Conservation (phyloP, 1,139 yeast genomes). For the Nakaseomyces bracarensis region DNA sequence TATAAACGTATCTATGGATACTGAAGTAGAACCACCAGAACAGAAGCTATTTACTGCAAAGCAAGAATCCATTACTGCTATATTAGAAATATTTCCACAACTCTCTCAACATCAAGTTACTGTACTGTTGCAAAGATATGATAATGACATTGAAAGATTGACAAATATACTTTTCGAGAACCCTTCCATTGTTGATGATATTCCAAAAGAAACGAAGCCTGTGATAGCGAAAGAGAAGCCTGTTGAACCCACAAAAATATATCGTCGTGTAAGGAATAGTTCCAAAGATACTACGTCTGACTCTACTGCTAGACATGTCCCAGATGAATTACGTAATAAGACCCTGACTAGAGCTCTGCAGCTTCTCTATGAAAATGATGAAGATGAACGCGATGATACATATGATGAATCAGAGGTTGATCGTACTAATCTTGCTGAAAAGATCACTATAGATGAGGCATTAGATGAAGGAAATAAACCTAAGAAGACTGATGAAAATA, state of each 20-base stretch:
- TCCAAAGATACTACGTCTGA: slow-evolving; percentile 15
- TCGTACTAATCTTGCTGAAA: slow-evolving; percentile 14
- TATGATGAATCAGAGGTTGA: slow-evolving; percentile 61
- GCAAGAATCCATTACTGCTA: slow-evolving; percentile 37
- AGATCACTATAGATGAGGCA: slow-evolving; percentile 9
- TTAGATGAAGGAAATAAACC: slow-evolving; percentile 12
- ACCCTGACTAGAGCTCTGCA: slow-evolving; percentile 58
- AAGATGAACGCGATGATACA: slow-evolving; percentile 61
- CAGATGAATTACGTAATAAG: slow-evolving; percentile 43
- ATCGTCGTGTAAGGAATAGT: slow-evolving; percentile 5
- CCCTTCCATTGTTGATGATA: slow-evolving; percentile 18
- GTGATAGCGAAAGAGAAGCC: not conserved
- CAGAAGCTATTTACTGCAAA: slow-evolving; percentile 3
- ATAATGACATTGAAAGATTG: slow-evolving; percentile 48
- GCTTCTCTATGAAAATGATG: slow-evolving; percentile 62
- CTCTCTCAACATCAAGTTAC: slow-evolving; percentile 40
- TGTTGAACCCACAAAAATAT: not conserved
- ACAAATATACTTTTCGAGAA: slow-evolving; percentile 57
- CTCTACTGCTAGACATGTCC: slow-evolving; percentile 30
- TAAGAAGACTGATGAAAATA: slow-evolving; percentile 9
- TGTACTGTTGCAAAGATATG: slow-evolving; percentile 40
- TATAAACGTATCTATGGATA: not conserved
- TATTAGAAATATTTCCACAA: slow-evolving; percentile 55
- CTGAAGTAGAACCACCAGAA: slow-evolving; percentile 6
- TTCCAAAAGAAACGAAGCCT: slow-evolving; percentile 13